phyloP scores from a whole-genome alignment of 805 yeast genomes.

The Candida palmyrensis region DNA sequence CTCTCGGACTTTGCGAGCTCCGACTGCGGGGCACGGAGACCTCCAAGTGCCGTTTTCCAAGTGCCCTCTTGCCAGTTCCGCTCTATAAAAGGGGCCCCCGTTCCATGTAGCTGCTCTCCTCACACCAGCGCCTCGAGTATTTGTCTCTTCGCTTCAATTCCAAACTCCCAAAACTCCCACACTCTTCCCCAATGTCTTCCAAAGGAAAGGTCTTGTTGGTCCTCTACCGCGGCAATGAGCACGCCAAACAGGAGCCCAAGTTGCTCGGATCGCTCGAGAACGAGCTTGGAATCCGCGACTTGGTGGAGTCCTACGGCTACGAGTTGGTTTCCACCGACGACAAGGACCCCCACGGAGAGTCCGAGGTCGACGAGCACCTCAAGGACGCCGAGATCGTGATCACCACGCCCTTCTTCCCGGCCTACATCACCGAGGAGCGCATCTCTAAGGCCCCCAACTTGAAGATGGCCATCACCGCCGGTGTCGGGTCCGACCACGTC shows the following conservation, averaged over 20 bases:
- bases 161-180: too few relatives aligned
- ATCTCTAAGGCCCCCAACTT: conserved; percentile 65
- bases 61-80: too few relatives aligned
- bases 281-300: conserved; percentile 64
- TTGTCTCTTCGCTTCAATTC: too few relatives aligned
- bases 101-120: too few relatives aligned
- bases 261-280: conserved; percentile 70
- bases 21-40: too few relatives aligned
- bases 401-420: conserved; percentile 83
- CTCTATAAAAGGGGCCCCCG: too few relatives aligned
- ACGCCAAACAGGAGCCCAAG: conserved; percentile 55
- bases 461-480: conserved; percentile 71
- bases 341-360: conserved; percentile 56
- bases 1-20: too few relatives aligned
- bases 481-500: conserved; percentile 81
- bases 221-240: conserved; percentile 52
- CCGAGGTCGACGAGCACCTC: conserved; percentile 59
- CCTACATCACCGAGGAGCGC: conserved; percentile 63
- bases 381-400: conserved; percentile 72
- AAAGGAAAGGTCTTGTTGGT: conserved; percentile 53
- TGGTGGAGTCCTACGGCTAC: conserved; percentile 65
- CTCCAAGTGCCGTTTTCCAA: too few relatives aligned
- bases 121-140: too few relatives aligned
- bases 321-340: conserved; percentile 59
- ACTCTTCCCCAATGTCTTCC: too few relatives aligned